These are phyloP conservation scores for Alternaria metachromatica DNA, from an alignment of 2,329 filamentous ascomycete genomes.

Conservation along the genomic window DNA sequence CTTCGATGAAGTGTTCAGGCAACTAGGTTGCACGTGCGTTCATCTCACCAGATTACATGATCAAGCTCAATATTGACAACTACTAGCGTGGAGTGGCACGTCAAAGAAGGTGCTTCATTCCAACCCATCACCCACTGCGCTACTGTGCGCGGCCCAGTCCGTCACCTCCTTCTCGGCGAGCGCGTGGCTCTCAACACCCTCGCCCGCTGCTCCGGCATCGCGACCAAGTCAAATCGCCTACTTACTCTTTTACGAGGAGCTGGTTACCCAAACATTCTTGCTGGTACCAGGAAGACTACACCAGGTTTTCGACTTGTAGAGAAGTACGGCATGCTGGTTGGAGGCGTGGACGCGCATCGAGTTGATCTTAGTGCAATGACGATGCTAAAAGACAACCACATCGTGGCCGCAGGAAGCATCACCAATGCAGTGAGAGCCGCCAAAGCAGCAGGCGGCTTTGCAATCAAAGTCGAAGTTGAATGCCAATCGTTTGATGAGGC, in stretches of 20 bases:
- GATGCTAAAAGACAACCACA: slow-evolving; percentile 99
- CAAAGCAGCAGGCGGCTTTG: slow-evolving; percentile 83
- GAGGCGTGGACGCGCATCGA: slow-evolving; percentile 88
- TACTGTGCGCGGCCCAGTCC: slow-evolving; percentile 82
- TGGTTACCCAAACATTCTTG: slow-evolving; percentile 84
- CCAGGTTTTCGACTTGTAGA: slow-evolving; percentile 94
- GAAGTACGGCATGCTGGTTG: slow-evolving; percentile 97
- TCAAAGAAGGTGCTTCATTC: slow-evolving; percentile 75
- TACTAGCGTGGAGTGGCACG: slow-evolving; percentile 80
- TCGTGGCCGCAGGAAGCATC: slow-evolving; percentile 87
- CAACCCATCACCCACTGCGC: slow-evolving; percentile 69
- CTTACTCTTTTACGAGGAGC: slow-evolving; percentile 61
- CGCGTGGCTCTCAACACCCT: slow-evolving; percentile 90
- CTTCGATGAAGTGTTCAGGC: slow-evolving; percentile 89
- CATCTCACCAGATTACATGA: neutral
- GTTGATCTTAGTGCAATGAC: slow-evolving; percentile 91
- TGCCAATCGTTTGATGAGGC: slow-evolving; percentile 88
- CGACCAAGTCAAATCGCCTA: slow-evolving; percentile 65
- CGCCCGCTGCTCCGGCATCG: slow-evolving; percentile 89
- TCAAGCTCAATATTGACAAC: neutral
- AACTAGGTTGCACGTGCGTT: slow-evolving; percentile 79
- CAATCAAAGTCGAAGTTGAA: slow-evolving; percentile 95
- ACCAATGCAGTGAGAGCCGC: slow-evolving; percentile 84
- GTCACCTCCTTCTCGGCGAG: slow-evolving; percentile 87
- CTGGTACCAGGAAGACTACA: slow-evolving; percentile 95